phyloP scores from a whole-genome alignment of 2,329 filamentous ascomycete genomes.

The Colletotrichum chrysophilum region DNA sequence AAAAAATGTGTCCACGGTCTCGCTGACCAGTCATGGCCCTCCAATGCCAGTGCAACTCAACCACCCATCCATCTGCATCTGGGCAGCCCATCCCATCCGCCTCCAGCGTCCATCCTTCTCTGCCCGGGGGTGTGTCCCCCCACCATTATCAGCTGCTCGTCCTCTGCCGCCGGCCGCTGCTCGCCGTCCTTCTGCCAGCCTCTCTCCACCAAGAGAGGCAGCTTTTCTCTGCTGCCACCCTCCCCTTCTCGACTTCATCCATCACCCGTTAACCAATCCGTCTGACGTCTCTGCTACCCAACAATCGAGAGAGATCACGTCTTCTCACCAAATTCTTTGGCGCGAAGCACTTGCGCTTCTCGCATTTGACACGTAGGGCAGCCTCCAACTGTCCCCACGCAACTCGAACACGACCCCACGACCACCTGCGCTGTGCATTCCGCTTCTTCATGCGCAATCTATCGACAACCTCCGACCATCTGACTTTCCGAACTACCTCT shows the following conservation, averaged over 20 bases:
- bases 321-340: background rate
- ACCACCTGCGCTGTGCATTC: background rate
- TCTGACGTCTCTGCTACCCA: background rate
- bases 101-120: background rate
- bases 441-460: background rate
- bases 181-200: slow-evolving; percentile 4
- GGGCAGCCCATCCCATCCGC: background rate
- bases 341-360: slow-evolving; percentile 1
- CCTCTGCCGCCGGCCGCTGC: background rate
- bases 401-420: slow-evolving; percentile 11
- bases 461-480: background rate
- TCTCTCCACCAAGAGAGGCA: slow-evolving; percentile 21
- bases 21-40: slow-evolving; percentile 1
- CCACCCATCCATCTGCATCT: background rate
- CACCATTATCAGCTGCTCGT: slow-evolving; percentile 17
- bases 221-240: slow-evolving; percentile 11
- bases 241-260: background rate
- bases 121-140: background rate
- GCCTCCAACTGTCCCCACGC: background rate
- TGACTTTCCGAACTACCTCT: background rate
- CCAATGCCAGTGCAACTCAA: slow-evolving; percentile 1
- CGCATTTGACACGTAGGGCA: background rate
- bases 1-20: slow-evolving; percentile 1
- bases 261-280: background rate
- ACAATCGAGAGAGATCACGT: background rate